These are phyloP conservation scores for Azolla pinnata DNA, from an alignment of 75 land plant species.

Conservation along the genomic window DNA sequence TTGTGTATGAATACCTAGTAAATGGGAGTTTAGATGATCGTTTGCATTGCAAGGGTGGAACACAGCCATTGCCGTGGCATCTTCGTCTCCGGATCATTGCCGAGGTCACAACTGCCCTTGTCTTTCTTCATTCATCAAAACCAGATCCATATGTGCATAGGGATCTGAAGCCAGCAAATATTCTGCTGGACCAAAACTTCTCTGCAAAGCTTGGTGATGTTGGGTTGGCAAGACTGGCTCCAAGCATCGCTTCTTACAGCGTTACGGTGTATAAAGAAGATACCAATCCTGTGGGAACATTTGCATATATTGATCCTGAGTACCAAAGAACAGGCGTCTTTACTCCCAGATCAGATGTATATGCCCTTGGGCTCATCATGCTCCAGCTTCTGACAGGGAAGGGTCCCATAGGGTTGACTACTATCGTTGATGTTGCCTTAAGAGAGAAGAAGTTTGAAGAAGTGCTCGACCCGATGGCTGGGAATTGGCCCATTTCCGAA, in stretches of 20 bases:
- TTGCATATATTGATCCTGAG: slow-evolving; percentile 33
- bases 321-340: slow-evolving; percentile 14
- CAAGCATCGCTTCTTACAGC: slow-evolving; percentile 7
- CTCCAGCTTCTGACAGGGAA: slow-evolving; percentile 16
- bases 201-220: slow-evolving; percentile 75
- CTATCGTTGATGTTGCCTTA: slow-evolving; percentile 45
- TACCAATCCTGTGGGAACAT: slow-evolving; percentile 58
- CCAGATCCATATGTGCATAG: slow-evolving; percentile 82
- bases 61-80: slow-evolving; percentile 20
- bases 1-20: slow-evolving; percentile 55
- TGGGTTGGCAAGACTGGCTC: slow-evolving; percentile 57
- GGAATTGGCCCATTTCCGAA: slow-evolving; percentile 50
- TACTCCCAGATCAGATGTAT: slow-evolving; percentile 20
- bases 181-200: slow-evolving; percentile 54
- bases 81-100: slow-evolving; percentile 21
- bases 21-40: slow-evolving; percentile 49
- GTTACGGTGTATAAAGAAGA: slow-evolving; percentile 27
- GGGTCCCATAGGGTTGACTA: slow-evolving; percentile 33
- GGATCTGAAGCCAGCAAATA: slow-evolving; percentile 79
- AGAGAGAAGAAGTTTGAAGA: slow-evolving; percentile 38
- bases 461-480: slow-evolving; percentile 42
- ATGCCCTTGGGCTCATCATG: slow-evolving; percentile 19
- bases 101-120: slow-evolving; percentile 25
- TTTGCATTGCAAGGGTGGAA: slow-evolving; percentile 19
- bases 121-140: slow-evolving; percentile 36